Conservation (phyloP, 2,329 filamentous ascomycete genomes). For the Alternaria metachromatica region DNA sequence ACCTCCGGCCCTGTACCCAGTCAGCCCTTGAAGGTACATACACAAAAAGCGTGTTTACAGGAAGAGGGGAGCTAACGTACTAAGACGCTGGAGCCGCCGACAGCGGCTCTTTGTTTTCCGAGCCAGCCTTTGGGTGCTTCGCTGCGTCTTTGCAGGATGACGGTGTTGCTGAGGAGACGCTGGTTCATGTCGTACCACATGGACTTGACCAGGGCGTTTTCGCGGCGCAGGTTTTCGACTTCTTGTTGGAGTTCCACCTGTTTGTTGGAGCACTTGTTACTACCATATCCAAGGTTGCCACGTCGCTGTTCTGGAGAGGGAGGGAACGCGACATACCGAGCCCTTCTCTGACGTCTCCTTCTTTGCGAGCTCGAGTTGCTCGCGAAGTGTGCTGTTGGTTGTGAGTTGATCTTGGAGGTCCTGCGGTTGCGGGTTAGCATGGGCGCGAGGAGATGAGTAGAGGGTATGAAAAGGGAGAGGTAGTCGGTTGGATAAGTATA, state of each 20-base stretch:
- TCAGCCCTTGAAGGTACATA: not conserved
- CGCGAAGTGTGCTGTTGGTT: constrained; percentile 31
- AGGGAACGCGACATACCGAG: constrained; percentile 35
- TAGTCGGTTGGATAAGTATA: constrained; percentile 29
- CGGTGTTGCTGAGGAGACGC: constrained; percentile 81
- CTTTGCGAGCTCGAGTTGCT: constrained; percentile 43
- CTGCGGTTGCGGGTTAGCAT: constrained; percentile 29
- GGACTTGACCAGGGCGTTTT: constrained; percentile 79
- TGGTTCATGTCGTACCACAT: constrained; percentile 86
- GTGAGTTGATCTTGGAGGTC: constrained; percentile 41
- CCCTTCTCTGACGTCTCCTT: constrained; percentile 45
- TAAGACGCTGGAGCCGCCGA: constrained; percentile 38
- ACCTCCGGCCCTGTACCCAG: constrained; percentile 9
- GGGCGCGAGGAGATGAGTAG: not conserved
- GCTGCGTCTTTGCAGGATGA: constrained; percentile 75
- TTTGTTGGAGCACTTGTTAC: not conserved
- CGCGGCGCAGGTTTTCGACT: constrained; percentile 74
- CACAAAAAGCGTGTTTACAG: not conserved
- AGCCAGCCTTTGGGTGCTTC: constrained; percentile 83
- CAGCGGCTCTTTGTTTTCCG: constrained; percentile 73
- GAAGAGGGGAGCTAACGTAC: constrained; percentile 22
- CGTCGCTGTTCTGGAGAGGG: not conserved
- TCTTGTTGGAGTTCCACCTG: constrained; percentile 49
- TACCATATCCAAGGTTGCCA: constrained; percentile 3
- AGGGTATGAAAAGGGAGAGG: not conserved